Conservation (phyloP, 495 filamentous ascomycete species). For the Annulohypoxylon maeteangense region DNA sequence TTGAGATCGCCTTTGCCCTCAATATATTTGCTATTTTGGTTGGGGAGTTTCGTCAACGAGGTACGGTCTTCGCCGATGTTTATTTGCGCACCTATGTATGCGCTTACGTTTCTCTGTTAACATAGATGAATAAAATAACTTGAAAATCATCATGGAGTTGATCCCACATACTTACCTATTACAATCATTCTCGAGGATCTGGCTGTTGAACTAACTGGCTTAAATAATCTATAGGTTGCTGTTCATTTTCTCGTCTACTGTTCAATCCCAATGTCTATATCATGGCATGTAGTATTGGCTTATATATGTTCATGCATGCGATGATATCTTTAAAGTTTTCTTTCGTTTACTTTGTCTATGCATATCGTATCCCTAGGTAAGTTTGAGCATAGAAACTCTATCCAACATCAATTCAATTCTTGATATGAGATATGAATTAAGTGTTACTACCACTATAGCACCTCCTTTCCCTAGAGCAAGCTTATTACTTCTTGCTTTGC, state of each 20-base stretch:
- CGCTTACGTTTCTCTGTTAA: conserved; percentile 2
- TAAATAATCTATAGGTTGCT: neutral
- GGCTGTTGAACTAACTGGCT: neutral
- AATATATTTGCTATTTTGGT: conserved; percentile 18
- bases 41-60: neutral
- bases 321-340: neutral
- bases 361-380: neutral
- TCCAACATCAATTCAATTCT: neutral
- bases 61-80: conserved; percentile 8
- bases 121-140: conserved; percentile 24
- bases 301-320: neutral
- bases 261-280: neutral
- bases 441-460: neutral
- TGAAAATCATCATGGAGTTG: conserved; percentile 25
- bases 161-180: conserved; percentile 6
- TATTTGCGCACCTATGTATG: conserved; percentile 20
- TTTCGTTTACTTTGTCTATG: neutral
- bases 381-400: neutral
- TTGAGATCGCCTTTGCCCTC: conserved; percentile 1
- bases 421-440: neutral
- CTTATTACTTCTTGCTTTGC: too few species aligned
- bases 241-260: neutral
- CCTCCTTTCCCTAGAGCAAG: neutral
- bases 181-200: neutral
- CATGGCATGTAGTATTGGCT: neutral